Conservation (phyloP, 371 early-diverging fungal genomes). For the Coemansia sp. region DNA sequence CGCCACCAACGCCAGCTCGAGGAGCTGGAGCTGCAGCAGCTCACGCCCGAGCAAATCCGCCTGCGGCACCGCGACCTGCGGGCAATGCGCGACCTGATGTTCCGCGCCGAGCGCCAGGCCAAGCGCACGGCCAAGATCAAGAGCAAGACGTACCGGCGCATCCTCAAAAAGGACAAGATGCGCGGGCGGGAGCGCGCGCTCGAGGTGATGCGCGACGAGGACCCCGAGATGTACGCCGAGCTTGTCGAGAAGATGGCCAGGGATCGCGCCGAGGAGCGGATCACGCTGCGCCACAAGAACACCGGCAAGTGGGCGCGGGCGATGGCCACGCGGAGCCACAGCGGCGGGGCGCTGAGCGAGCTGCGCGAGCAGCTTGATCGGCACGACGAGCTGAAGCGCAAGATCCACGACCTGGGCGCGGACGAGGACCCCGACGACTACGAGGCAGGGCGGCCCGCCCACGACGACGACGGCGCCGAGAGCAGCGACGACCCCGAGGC, state of each 20-base stretch:
- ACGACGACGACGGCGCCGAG: conserved; percentile 42
- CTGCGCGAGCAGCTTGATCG: conserved; percentile 82
- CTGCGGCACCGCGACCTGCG: conserved; percentile 72
- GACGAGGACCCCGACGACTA: conserved; percentile 59
- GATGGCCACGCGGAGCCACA: conserved; percentile 66
- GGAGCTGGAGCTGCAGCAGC: conserved; percentile 77
- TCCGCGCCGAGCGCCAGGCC: conserved; percentile 86
- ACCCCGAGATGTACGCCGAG: conserved; percentile 62
- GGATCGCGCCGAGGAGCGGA: conserved; percentile 85
- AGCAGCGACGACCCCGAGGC: conserved; percentile 13
- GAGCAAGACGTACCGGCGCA: conserved; percentile 86
- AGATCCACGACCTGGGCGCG: conserved; percentile 73
- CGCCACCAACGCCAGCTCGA: conserved; percentile 72
- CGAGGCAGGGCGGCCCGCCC: conserved; percentile 53
- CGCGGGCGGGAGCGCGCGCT: conserved; percentile 53
- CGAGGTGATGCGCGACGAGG: conserved; percentile 66
- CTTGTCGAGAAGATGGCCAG: conserved; percentile 63
- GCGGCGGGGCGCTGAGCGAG: conserved; percentile 73
- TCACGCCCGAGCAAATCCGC: conserved; percentile 77
- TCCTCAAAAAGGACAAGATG: conserved; percentile 66
- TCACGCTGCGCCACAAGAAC: conserved; percentile 91
- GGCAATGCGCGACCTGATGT: conserved; percentile 90
- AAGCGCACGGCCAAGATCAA: conserved; percentile 96
- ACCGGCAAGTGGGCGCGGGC: conserved; percentile 93
- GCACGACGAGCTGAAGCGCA: conserved; percentile 76